Evolutionary conservation across 192 early-diverging fungal species (phyloP).

Genomic region (Backusella sp.): DNA sequence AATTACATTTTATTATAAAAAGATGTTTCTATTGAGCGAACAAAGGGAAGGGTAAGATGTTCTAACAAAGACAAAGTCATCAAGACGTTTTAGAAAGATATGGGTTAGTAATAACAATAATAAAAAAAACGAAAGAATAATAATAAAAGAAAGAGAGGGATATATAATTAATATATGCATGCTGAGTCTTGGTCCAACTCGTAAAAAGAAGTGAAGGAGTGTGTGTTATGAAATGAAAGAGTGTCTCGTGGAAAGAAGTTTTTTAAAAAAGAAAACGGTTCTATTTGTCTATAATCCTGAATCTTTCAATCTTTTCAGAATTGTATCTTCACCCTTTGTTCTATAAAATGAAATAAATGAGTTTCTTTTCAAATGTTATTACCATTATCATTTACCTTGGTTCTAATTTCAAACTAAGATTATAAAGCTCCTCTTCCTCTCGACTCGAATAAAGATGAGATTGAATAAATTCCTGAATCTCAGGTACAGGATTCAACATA

Average conservation of each 20-base stretch:
- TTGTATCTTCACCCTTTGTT: slow-evolving; percentile 71
- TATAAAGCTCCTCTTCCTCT: slow-evolving; percentile 74
- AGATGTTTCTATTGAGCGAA: too few relatives aligned
- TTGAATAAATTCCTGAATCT: slow-evolving; percentile 79
- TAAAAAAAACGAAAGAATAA: not conserved
- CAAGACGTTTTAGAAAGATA: not conserved
- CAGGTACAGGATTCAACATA: slow-evolving; percentile 71
- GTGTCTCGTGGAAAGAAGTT: not conserved
- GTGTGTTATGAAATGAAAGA: not conserved
- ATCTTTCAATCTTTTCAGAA: slow-evolving; percentile 66
- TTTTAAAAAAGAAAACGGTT: not conserved
- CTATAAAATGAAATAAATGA: slow-evolving; percentile 11
- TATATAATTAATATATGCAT: not conserved
- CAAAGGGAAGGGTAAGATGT: not conserved
- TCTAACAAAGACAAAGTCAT: not conserved
- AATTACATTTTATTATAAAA: too few relatives aligned
- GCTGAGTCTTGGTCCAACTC: not conserved
- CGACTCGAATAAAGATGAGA: slow-evolving; percentile 65
- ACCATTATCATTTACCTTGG: slow-evolving; percentile 50
- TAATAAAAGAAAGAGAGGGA: not conserved
- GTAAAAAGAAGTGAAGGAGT: not conserved
- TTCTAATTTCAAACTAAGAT: slow-evolving; percentile 78
- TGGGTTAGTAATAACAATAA: not conserved
- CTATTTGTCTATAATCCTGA: slow-evolving; percentile 55
- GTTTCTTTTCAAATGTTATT: not conserved